Conservation (phyloP, 139 green algal species). For the Micractinium sp. region DNA sequence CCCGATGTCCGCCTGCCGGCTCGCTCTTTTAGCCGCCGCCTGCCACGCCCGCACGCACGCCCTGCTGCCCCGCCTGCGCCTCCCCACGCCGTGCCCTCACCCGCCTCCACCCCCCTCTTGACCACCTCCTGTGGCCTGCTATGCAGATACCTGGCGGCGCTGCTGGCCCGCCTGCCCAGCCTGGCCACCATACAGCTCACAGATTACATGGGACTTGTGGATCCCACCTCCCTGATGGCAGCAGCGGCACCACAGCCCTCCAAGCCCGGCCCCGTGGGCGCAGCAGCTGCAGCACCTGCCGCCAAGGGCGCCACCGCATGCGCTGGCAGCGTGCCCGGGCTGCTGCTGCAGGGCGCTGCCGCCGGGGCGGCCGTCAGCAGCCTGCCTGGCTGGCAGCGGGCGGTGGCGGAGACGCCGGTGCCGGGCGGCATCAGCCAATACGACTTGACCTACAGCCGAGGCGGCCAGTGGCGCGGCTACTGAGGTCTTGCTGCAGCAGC, state of each 20-base stretch:
- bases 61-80: background rate
- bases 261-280: background rate
- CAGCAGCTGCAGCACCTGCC: background rate
- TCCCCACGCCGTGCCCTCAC: background rate
- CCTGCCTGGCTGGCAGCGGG: slow-evolving; percentile 19
- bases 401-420: slow-evolving; percentile 16
- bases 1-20: no score
- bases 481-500: no score
- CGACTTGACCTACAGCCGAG: slow-evolving; percentile 4
- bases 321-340: background rate
- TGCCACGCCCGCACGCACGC: background rate
- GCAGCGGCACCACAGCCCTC: background rate
- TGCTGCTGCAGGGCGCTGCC: background rate
- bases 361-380: background rate
- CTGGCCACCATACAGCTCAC: slow-evolving; percentile 11
- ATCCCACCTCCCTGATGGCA: background rate
- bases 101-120: background rate
- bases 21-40: no score
- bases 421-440: slow-evolving; percentile 24
- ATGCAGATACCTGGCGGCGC: slow-evolving; percentile 10
- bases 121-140: no score
- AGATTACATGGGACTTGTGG: slow-evolving; percentile 33
- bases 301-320: background rate
- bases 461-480: no score
- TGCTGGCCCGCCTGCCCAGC: slow-evolving; percentile 23